Conservation (phyloP, 306 rosid genomes). For the Gleditsia sinensis region DNA sequence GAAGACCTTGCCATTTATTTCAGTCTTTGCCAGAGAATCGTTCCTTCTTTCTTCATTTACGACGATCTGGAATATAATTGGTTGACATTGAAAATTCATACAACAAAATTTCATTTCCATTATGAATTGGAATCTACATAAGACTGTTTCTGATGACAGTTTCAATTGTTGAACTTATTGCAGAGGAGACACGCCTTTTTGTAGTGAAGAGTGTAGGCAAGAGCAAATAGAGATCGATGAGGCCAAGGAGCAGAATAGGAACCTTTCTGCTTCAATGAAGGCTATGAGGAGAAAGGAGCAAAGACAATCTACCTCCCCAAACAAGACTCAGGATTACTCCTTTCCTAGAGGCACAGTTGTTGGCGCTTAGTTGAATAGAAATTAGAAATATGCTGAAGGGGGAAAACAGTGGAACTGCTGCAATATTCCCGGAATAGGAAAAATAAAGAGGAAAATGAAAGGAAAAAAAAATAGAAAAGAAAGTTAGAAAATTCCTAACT, state of each 20-base stretch:
- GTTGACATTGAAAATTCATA: neutral
- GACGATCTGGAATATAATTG: neutral
- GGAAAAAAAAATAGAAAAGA: neutral
- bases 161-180: neutral
- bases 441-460: neutral
- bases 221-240: conserved; percentile 85
- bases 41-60: neutral
- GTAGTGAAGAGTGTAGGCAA: conserved; percentile 87
- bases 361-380: conserved; percentile 53
- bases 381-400: neutral
- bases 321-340: conserved; percentile 51
- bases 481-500: neutral
- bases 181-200: conserved; percentile 97
- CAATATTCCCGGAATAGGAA: conserved; percentile 11
- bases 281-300: conserved; percentile 71
- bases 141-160: neutral
- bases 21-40: too few relatives aligned
- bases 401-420: neutral
- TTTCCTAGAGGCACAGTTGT: conserved; percentile 68
- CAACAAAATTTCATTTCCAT: neutral
- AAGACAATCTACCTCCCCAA: conserved; percentile 58
- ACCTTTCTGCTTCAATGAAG: conserved; percentile 64
- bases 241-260: conserved; percentile 67
- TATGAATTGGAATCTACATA: neutral
- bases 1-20: too few relatives aligned